Evolutionary conservation across 192 early-diverging fungal species (phyloP).

Genomic region (Coemansia sp.): DNA sequence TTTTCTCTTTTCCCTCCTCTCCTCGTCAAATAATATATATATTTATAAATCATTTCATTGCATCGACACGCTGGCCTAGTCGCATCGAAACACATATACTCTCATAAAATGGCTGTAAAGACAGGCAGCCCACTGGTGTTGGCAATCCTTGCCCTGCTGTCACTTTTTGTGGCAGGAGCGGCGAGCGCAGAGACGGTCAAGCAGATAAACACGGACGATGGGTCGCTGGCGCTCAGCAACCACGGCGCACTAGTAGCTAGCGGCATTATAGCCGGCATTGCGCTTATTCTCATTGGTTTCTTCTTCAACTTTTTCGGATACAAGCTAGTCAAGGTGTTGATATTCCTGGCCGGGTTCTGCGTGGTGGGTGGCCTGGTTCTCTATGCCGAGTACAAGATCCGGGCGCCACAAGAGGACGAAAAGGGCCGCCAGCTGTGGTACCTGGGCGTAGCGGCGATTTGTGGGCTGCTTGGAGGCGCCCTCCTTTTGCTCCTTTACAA

Average conservation of each 20-base stretch:
- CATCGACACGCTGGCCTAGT: neutral
- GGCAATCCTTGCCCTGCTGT: conserved; percentile 18
- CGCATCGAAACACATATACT: neutral
- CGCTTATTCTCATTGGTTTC: conserved; percentile 63
- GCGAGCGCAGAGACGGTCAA: conserved; percentile 19
- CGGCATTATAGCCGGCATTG: conserved; percentile 58
- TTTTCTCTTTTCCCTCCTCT: neutral
- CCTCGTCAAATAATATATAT: too few species aligned
- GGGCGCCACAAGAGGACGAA: conserved; percentile 43
- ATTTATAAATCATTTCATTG: too few species aligned
- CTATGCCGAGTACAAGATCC: conserved; percentile 42
- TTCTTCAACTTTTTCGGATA: conserved; percentile 69
- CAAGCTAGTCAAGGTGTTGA: conserved; percentile 62
- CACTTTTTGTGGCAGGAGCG: conserved; percentile 11
- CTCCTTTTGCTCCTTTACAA: conserved; percentile 66
- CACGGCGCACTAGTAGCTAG: conserved; percentile 35
- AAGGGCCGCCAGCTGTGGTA: conserved; percentile 40
- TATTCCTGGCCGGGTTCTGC: conserved; percentile 79
- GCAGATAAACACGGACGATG: conserved; percentile 20
- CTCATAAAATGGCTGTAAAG: neutral
- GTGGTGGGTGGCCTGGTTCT: conserved; percentile 53
- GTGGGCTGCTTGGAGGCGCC: conserved; percentile 65
- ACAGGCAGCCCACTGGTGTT: neutral
- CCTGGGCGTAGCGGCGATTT: conserved; percentile 59
- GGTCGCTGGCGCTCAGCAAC: conserved; percentile 33